phyloP scores from a whole-genome alignment of 495 filamentous ascomycete species.

The Baudoinia panamericana region DNA sequence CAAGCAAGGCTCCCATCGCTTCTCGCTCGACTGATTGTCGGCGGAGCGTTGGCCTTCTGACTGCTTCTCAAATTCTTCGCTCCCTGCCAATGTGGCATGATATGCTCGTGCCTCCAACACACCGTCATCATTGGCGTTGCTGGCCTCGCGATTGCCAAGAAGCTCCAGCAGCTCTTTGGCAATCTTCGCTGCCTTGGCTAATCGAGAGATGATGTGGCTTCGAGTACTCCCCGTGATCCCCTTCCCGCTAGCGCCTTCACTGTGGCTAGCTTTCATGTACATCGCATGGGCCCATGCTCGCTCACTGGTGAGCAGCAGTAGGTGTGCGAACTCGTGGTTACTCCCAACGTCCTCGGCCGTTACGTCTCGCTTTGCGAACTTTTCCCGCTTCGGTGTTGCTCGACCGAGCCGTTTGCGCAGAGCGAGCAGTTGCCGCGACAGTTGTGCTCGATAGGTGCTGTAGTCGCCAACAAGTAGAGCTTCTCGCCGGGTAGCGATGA shows the following conservation, averaged over 20 bases:
- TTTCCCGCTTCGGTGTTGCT: conserved; percentile 67
- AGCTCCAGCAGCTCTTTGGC: conserved; percentile 56
- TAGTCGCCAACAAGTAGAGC: conserved; percentile 81
- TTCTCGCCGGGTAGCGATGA: conserved; percentile 62
- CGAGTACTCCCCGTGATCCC: conserved; percentile 65
- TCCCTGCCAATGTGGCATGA: conserved; percentile 55
- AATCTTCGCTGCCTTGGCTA: conserved; percentile 62
- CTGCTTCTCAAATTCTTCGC: conserved; percentile 70
- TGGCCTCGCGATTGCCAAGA: conserved; percentile 43
- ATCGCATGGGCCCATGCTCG: conserved; percentile 94
- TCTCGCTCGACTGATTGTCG: conserved; percentile 16
- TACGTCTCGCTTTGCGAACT: conserved; percentile 62
- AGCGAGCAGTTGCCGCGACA: conserved; percentile 69
- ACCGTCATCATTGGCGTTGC: conserved; percentile 55
- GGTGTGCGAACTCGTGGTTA: conserved; percentile 68
- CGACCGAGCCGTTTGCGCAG: conserved; percentile 73
- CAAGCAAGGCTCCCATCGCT: conserved; percentile 66
- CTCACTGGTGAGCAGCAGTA: conserved; percentile 74
- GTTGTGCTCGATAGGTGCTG: conserved; percentile 65
- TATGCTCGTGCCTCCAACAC: conserved; percentile 83
- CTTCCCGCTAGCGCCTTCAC: conserved; percentile 53
- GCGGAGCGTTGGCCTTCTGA: conserved; percentile 21
- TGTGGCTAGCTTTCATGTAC: conserved; percentile 76
- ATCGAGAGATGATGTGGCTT: conserved; percentile 73
- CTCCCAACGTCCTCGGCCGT: conserved; percentile 63